Base-by-base conservation (phyloP, 441 rosid species). In the Croton laevigatus region DNA sequence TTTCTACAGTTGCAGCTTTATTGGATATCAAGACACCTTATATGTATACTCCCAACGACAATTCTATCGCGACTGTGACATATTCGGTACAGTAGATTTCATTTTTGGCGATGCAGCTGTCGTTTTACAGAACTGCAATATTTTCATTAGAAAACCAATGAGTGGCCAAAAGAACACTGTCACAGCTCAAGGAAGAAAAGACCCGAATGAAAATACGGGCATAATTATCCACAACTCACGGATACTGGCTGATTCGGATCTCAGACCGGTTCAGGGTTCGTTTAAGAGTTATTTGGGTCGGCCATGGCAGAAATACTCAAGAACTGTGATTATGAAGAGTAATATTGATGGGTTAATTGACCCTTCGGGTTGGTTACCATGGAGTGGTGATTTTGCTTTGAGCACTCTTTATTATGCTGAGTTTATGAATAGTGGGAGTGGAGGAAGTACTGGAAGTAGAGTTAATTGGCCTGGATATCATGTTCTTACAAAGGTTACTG, bases 381-480 rank as follows among this genome's bases (percentile, higher is more conserved):
- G 96, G 97, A 80, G 82, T 42, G 85, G 81, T 1, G 66, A 73
- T 61, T 85, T 90, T 73, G 92, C 85, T 42, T 71, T 90, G 78
- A 81, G 75, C 66, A 85, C 98, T 5, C 83, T 90, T 61, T 89
- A 79, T 49, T 94, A 89, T 3, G 96, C 84, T 1, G 98, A 94
- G 86, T 94, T 71, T 75, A 72, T 77, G 88, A 94, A 91, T 75
- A 72, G 62, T 16, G 98, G 98, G 53, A 69, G 83, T 0, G 98
- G 96, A 0, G 82, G 89, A 2, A 88, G 76, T 38, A 76, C 89
- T 0, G 53, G 63, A 14, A 36, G 81, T 37, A 78, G 98, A 62
- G 88, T 94, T 48, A 84, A 85, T 7, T 94, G 97, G 97, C 88
- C 97, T 7, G 98, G 98, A 40, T 89, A 78, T 79, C 97, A 83